Evolutionary conservation across 2,329 filamentous ascomycete genomes (phyloP).

Genomic region (Aaosphaeria arxii): DNA sequence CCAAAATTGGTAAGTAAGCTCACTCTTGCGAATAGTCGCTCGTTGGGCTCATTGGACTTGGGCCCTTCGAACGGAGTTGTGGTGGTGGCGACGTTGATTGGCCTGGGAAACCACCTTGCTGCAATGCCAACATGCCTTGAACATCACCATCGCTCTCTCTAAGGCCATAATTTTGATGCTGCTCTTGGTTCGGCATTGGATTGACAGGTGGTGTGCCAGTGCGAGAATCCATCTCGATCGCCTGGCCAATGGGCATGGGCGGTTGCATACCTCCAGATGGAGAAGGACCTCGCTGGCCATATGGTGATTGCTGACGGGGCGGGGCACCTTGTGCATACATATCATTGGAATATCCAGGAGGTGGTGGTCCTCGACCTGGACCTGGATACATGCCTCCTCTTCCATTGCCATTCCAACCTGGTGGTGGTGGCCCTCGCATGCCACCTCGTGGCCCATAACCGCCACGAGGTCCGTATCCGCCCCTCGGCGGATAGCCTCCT

Average conservation of each 20-base stretch:
- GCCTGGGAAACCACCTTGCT: slow-evolving; percentile 48
- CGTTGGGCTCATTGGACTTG: slow-evolving; percentile 49
- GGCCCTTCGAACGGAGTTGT: slow-evolving; percentile 17
- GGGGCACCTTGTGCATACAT: slow-evolving; percentile 40
- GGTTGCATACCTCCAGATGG: slow-evolving; percentile 44
- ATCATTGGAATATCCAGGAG: slow-evolving; percentile 41
- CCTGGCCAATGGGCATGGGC: slow-evolving; percentile 54
- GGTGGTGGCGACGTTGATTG: slow-evolving; percentile 13
- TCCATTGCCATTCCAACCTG: slow-evolving; percentile 39
- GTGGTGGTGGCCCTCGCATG: slow-evolving; percentile 40
- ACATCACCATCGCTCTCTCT: slow-evolving; percentile 69
- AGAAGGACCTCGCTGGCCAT: slow-evolving; percentile 57
- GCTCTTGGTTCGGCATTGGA: slow-evolving; percentile 23
- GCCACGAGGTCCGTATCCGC: slow-evolving; percentile 35
- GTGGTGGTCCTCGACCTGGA: slow-evolving; percentile 37
- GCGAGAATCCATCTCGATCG: slow-evolving; percentile 76
- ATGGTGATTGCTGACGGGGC: slow-evolving; percentile 36
- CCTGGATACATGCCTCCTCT: slow-evolving; percentile 33
- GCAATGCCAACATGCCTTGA: slow-evolving; percentile 69
- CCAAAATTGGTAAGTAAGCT: slow-evolving; percentile 31
- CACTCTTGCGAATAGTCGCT: slow-evolving; percentile 76
- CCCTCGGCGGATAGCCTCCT: slow-evolving; percentile 37
- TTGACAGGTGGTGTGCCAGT: slow-evolving; percentile 23
- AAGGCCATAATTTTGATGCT: slow-evolving; percentile 36
- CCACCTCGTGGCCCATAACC: slow-evolving; percentile 37